A percentile compares a stretch with the other conserved stretches of the same genome.
These are phyloP conservation scores for Monilinia fructicola DNA, from an alignment of 2,329 filamentous ascomycete species.

Conservation along the genomic window DNA sequence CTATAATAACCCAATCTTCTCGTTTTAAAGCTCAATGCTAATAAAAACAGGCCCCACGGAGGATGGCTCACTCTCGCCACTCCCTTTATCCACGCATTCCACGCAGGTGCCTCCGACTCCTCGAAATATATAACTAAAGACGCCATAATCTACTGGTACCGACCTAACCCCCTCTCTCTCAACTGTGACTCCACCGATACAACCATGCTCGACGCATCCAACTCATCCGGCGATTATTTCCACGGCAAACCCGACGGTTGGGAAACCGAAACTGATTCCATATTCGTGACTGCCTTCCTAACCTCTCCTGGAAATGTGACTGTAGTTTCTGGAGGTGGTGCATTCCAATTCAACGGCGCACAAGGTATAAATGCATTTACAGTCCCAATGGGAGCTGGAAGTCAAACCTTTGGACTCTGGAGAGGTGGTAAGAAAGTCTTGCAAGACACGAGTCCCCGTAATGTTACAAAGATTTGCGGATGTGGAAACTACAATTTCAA, in stretches of 20 bases:
- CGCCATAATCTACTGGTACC: slow-evolving; percentile 21
- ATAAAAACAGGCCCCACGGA: slow-evolving; percentile 8
- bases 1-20: background rate
- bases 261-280: slow-evolving; percentile 13
- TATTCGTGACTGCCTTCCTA: slow-evolving; percentile 12
- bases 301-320: slow-evolving; percentile 4
- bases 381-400: background rate
- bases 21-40: background rate
- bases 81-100: slow-evolving; percentile 18
- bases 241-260: slow-evolving; percentile 19
- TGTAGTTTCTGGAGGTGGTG: background rate
- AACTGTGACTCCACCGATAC: slow-evolving; percentile 20
- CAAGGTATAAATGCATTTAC: background rate
- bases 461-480: background rate
- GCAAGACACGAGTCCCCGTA: background rate
- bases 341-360: background rate
- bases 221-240: slow-evolving; percentile 10
- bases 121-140: background rate
- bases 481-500: slow-evolving; percentile 25
- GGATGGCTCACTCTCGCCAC: slow-evolving; percentile 18
- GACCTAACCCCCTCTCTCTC: background rate
- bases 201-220: slow-evolving; percentile 14
- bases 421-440: background rate
- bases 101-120: background rate
- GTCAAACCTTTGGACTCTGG: slow-evolving; percentile 3